Evolutionary conservation across 495 filamentous ascomycete genomes (phyloP).

Genomic region (Aspergillus baeticus): DNA sequence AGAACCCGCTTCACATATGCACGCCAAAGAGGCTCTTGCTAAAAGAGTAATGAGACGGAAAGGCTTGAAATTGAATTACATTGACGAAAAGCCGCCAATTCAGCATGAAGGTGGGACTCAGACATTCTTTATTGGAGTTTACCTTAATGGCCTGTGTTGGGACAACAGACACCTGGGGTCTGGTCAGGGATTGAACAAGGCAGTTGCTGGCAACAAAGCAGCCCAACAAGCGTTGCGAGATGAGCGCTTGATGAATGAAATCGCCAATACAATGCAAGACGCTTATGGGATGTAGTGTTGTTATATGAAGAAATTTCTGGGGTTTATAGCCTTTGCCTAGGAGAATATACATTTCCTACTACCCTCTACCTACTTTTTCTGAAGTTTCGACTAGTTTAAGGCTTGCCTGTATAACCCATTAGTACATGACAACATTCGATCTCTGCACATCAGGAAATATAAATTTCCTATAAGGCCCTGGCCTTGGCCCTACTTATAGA

Average conservation of each 20-base stretch:
- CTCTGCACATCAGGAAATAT: too few relatives aligned
- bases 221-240: constrained; percentile 64
- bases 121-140: constrained; percentile 67
- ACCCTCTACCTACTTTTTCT: too few relatives aligned
- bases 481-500: too few relatives aligned
- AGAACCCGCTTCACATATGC: constrained; percentile 36
- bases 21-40: constrained; percentile 55
- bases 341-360: too few relatives aligned
- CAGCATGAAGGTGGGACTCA: constrained; percentile 58
- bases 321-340: too few relatives aligned
- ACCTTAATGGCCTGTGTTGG: constrained; percentile 73
- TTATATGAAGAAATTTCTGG: too few relatives aligned
- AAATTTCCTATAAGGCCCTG: too few relatives aligned
- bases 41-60: constrained; percentile 51
- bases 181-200: constrained; percentile 68
- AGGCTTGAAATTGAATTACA: constrained; percentile 65
- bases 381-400: too few relatives aligned
- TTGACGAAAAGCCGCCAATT: constrained; percentile 50
- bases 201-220: constrained; percentile 69
- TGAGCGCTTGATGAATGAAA: constrained; percentile 55
- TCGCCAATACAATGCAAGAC: constrained; percentile 24
- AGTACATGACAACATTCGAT: too few relatives aligned
- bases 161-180: constrained; percentile 60
- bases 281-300: background rate
- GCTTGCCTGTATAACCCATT: too few relatives aligned